Evolutionary conservation across 2,329 filamentous ascomycete species (phyloP).

Genomic region (Monilinia fructicola): DNA sequence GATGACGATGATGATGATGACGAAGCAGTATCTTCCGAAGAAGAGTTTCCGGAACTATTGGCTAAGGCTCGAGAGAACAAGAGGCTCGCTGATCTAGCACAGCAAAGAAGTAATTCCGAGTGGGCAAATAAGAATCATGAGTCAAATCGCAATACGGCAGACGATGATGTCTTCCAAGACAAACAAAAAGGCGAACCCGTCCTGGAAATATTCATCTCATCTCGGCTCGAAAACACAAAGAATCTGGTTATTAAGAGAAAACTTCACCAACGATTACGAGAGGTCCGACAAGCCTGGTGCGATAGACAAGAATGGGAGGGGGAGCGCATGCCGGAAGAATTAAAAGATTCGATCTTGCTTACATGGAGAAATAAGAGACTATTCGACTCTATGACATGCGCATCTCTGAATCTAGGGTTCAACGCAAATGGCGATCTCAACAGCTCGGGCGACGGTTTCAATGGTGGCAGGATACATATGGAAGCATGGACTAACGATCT

Average conservation of each 20-base stretch:
- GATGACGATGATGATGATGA: slow-evolving; percentile 32
- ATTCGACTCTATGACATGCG: slow-evolving; percentile 73
- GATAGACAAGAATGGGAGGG: slow-evolving; percentile 55
- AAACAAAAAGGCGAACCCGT: slow-evolving; percentile 40
- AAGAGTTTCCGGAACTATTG: slow-evolving; percentile 40
- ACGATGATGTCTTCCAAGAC: slow-evolving; percentile 28
- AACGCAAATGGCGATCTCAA: slow-evolving; percentile 41
- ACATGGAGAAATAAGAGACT: slow-evolving; percentile 75
- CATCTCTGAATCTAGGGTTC: slow-evolving; percentile 61
- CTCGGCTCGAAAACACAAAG: slow-evolving; percentile 60
- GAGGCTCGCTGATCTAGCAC: slow-evolving; percentile 29
- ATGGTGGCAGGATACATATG: slow-evolving; percentile 63
- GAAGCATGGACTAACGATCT: slow-evolving; percentile 73
- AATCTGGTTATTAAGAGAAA: slow-evolving; percentile 64
- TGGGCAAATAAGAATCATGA: slow-evolving; percentile 27
- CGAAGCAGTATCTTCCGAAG: slow-evolving; percentile 32
- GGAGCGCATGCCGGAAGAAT: slow-evolving; percentile 42
- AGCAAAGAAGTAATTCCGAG: slow-evolving; percentile 22
- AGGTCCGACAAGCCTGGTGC: slow-evolving; percentile 71
- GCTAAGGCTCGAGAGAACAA: slow-evolving; percentile 35
- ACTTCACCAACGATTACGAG: slow-evolving; percentile 64
- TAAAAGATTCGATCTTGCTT: slow-evolving; percentile 62
- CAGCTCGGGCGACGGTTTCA: slow-evolving; percentile 45
- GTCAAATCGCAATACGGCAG: neutral
- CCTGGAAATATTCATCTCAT: slow-evolving; percentile 65